Evolutionary conservation across 2,329 filamentous ascomycete genomes (phyloP).

Genomic region (Stemphylium beticola): DNA sequence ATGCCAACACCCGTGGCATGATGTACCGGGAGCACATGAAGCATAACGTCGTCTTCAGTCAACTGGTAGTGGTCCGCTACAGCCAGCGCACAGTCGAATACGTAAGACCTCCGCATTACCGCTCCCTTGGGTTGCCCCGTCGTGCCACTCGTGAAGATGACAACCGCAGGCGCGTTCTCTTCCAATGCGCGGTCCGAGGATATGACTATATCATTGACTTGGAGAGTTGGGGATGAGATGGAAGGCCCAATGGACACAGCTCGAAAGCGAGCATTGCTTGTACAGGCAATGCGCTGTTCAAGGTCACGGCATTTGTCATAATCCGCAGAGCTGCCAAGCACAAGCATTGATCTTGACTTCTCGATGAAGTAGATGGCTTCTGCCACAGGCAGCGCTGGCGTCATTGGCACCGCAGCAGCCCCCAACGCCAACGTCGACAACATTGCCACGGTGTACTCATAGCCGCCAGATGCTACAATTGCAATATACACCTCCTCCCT

Average conservation of each 20-base stretch:
- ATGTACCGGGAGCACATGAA: conserved; percentile 47
- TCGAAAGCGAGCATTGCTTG: conserved; percentile 42
- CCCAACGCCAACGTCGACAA: conserved; percentile 56
- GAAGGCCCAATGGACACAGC: conserved; percentile 48
- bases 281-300: conserved; percentile 32
- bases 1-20: conserved; percentile 47
- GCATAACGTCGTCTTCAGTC: conserved; percentile 40
- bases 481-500: conserved; percentile 53
- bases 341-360: conserved; percentile 48
- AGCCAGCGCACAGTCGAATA: conserved; percentile 44
- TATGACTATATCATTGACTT: conserved; percentile 45
- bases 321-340: conserved; percentile 48
- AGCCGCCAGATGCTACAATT: conserved; percentile 55
- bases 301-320: conserved; percentile 38
- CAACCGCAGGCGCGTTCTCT: conserved; percentile 50
- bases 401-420: conserved; percentile 56
- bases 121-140: conserved; percentile 56
- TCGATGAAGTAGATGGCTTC: conserved; percentile 55
- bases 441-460: conserved; percentile 58
- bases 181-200: conserved; percentile 51
- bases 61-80: conserved; percentile 44
- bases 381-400: conserved; percentile 50
- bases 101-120: conserved; percentile 53
- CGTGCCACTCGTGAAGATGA: conserved; percentile 57
- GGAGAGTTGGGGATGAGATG: conserved; percentile 36